These are phyloP conservation scores for Colletotrichum incanum DNA, from an alignment of 2,329 filamentous ascomycete species.

Conservation along the genomic window DNA sequence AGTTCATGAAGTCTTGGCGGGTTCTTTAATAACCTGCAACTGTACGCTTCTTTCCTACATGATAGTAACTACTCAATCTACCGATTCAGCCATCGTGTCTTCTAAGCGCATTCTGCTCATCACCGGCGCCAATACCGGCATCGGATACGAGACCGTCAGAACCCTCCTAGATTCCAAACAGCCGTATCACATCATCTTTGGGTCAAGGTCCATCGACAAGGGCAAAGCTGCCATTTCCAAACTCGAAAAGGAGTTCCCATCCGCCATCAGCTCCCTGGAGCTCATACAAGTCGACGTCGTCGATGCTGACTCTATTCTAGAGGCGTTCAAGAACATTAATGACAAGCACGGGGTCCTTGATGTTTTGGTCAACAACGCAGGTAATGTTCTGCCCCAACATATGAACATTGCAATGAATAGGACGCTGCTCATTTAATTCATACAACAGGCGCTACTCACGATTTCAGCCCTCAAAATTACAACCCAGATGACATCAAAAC, in stretches of 20 bases:
- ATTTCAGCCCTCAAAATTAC: slow-evolving; percentile 53
- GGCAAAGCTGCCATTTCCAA: slow-evolving; percentile 62
- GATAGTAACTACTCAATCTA: not conserved
- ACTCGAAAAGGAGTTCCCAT: slow-evolving; percentile 58
- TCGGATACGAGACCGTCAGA: slow-evolving; percentile 72
- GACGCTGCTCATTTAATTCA: not conserved
- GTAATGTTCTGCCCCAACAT: slow-evolving; percentile 44
- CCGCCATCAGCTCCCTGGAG: slow-evolving; percentile 59
- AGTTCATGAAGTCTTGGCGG: too few relatives aligned
- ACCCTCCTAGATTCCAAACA: slow-evolving; percentile 63
- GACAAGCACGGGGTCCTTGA: slow-evolving; percentile 50
- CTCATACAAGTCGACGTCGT: slow-evolving; percentile 68
- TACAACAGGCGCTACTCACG: slow-evolving; percentile 32
- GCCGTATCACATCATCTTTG: slow-evolving; percentile 71
- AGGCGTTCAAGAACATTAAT: slow-evolving; percentile 49
- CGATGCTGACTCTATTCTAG: slow-evolving; percentile 62
- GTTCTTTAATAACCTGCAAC: not conserved
- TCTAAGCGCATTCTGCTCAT: slow-evolving; percentile 63
- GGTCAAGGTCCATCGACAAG: slow-evolving; percentile 66
- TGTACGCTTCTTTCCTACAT: not conserved
- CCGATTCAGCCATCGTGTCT: slow-evolving; percentile 11
- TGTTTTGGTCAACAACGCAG: slow-evolving; percentile 53
- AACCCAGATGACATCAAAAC: slow-evolving; percentile 49
- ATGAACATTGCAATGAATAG: not conserved
- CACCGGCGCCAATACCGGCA: slow-evolving; percentile 74